Conservation (phyloP, 2,329 filamentous ascomycete species). For the Fusarium sp. region DNA sequence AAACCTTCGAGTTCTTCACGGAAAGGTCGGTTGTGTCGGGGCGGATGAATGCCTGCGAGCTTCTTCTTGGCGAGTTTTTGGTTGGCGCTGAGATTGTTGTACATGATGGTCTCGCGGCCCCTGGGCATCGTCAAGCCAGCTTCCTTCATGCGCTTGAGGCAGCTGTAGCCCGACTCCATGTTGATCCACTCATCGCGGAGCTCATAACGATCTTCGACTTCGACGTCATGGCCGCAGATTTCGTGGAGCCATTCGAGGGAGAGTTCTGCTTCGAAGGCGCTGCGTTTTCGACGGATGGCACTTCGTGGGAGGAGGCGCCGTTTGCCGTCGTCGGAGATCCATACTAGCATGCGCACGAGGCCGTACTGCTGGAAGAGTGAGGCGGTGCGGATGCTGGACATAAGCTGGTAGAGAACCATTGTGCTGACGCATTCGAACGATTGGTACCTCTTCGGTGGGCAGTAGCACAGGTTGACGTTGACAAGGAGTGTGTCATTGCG, state of each 20-base stretch:
- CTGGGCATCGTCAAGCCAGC: conserved; percentile 56
- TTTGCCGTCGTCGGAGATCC: conserved; percentile 72
- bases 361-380: conserved; percentile 79
- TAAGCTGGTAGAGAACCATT: conserved; percentile 70
- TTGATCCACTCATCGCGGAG: conserved; percentile 62
- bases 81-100: conserved; percentile 38
- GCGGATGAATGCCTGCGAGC: conserved; percentile 46
- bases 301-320: conserved; percentile 68
- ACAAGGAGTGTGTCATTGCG: conserved; percentile 81
- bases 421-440: conserved; percentile 66
- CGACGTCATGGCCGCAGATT: conserved; percentile 59
- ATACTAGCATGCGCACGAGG: conserved; percentile 80
- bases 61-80: conserved; percentile 33
- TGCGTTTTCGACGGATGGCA: conserved; percentile 64
- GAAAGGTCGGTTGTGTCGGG: conserved; percentile 53
- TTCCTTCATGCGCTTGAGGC: conserved; percentile 59
- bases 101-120: conserved; percentile 53
- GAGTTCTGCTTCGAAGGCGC: conserved; percentile 69
- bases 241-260: conserved; percentile 68
- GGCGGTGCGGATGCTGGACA: conserved; percentile 66
- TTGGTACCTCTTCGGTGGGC: conserved; percentile 60
- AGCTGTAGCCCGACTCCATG: conserved; percentile 53
- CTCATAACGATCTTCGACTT: conserved; percentile 42
- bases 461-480: conserved; percentile 71
- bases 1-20: conserved; percentile 56